Evolutionary conservation across 331 rosid genomes (phyloP).

Genomic region (Stylosanthes scabra): DNA sequence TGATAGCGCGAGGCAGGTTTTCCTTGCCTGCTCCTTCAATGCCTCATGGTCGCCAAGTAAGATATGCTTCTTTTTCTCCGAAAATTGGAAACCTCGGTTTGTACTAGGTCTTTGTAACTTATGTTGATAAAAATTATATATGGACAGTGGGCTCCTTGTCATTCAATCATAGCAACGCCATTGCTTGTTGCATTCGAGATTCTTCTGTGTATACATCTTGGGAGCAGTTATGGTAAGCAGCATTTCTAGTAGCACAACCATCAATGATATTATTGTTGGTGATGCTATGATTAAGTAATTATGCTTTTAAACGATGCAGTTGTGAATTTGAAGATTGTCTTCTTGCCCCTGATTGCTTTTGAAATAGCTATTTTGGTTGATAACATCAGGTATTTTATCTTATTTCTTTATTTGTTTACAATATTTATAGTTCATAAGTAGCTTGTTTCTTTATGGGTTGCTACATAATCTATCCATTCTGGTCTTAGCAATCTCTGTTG

Average conservation of each 20-base stretch:
- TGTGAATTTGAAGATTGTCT: conserved; percentile 81
- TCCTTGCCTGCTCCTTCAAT: conserved; percentile 90
- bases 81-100: conserved; percentile 30
- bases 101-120: conserved; percentile 17
- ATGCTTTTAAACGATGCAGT: conserved; percentile 59
- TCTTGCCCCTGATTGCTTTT: conserved; percentile 78
- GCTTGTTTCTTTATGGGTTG: neutral
- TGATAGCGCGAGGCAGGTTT: conserved; percentile 83
- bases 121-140: conserved; percentile 33
- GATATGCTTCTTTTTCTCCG: conserved; percentile 28
- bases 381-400: conserved; percentile 75
- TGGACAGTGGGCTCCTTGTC: conserved; percentile 96
- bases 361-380: conserved; percentile 82
- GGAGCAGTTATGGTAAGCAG: conserved; percentile 65
- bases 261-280: conserved; percentile 22
- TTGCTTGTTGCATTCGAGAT: conserved; percentile 93
- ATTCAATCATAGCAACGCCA: conserved; percentile 79
- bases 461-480: too few species aligned
- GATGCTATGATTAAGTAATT: conserved; percentile 13
- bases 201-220: conserved; percentile 84
- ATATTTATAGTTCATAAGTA: conserved; percentile 2
- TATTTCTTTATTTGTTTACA: conserved; percentile 2
- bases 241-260: conserved; percentile 13
- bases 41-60: conserved; percentile 88
- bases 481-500: too few species aligned